phyloP scores from a whole-genome alignment of 2,329 filamentous ascomycete species.

The Fusarium gaditjirri region DNA sequence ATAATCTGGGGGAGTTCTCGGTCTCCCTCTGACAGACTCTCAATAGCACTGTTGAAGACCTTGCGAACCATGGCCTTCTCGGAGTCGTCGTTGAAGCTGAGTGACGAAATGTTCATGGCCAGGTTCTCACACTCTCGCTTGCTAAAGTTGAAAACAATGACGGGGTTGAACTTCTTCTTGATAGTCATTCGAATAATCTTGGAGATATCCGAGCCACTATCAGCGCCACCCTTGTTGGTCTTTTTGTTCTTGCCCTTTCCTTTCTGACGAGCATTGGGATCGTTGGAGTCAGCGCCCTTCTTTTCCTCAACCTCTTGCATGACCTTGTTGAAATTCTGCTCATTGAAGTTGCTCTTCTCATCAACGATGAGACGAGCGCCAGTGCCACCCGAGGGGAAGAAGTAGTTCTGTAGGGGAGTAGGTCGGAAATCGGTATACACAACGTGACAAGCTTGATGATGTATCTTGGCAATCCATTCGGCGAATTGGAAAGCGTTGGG shows the following conservation, averaged over 20 bases:
- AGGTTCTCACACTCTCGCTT: constrained; percentile 95
- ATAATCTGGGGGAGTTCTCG: constrained; percentile 88
- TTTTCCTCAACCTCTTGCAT: constrained; percentile 91
- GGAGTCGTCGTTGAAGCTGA: constrained; percentile 95
- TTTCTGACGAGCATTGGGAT: constrained; percentile 81
- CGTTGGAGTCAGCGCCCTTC: constrained; percentile 84
- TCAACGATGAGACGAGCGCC: constrained; percentile 96
- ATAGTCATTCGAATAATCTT: constrained; percentile 99
- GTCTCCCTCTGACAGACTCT: constrained; percentile 92
- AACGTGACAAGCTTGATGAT: constrained; percentile 97
- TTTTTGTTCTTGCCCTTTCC: constrained; percentile 94
- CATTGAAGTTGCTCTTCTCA: constrained; percentile 94
- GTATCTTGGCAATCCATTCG: constrained; percentile 98
- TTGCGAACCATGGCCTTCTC: constrained; percentile 95
- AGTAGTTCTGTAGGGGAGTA: constrained; percentile 96
- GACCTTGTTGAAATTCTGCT: constrained; percentile 96
- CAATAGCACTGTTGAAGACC: constrained; percentile 93
- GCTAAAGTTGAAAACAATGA: constrained; percentile 99
- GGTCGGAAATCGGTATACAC: constrained; percentile 99
- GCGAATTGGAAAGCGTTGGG: constrained; percentile 99
- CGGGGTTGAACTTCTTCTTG: constrained; percentile 95
- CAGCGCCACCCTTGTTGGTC: constrained; percentile 85
- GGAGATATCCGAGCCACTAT: constrained; percentile 84
- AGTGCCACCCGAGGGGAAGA: constrained; percentile 91
- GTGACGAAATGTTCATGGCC: constrained; percentile 84